Conservation (phyloP, 768 basidiomycete species). For the Cytidiella melzeri region DNA sequence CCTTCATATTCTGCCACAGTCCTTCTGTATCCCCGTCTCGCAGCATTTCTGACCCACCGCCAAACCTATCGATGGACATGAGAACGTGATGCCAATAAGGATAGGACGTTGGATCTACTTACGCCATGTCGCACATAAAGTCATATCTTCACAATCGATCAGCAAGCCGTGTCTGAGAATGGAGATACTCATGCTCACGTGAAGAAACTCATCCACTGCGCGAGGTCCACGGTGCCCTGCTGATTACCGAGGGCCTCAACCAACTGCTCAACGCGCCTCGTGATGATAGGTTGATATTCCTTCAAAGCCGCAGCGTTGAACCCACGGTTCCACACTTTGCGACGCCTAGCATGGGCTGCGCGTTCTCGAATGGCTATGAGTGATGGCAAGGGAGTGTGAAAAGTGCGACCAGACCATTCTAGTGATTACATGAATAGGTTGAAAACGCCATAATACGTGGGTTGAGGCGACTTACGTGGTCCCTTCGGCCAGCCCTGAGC, state of each 20-base stretch:
- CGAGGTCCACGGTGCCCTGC: conserved; percentile 25
- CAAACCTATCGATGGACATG: conserved; percentile 24
- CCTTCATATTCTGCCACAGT: conserved; percentile 25
- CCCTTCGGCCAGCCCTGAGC: conserved; percentile 49
- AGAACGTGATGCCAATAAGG: not conserved
- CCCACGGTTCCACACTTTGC: conserved; percentile 37
- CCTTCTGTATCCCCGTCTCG: conserved; percentile 29
- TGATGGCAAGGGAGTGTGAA: not conserved
- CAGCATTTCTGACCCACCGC: conserved; percentile 33
- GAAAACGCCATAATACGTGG: too few relatives aligned
- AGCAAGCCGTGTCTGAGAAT: not conserved
- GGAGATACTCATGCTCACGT: conserved; percentile 23
- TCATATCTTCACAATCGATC: conserved; percentile 4
- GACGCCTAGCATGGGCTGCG: conserved; percentile 33
- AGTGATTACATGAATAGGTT: too few relatives aligned
- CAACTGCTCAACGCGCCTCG: conserved; percentile 19
- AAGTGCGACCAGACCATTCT: not conserved
- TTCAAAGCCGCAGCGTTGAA: conserved; percentile 37
- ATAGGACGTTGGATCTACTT: not conserved
- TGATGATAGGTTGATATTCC: conserved; percentile 35
- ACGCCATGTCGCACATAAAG: conserved; percentile 12
- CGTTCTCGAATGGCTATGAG: conserved; percentile 31
- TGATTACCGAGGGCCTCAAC: conserved; percentile 2
- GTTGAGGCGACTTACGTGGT: conserved; percentile 37
- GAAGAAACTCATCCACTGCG: conserved; percentile 31